Conservation (phyloP, 192 early-diverging fungal genomes). For the Coemansia sp. region DNA sequence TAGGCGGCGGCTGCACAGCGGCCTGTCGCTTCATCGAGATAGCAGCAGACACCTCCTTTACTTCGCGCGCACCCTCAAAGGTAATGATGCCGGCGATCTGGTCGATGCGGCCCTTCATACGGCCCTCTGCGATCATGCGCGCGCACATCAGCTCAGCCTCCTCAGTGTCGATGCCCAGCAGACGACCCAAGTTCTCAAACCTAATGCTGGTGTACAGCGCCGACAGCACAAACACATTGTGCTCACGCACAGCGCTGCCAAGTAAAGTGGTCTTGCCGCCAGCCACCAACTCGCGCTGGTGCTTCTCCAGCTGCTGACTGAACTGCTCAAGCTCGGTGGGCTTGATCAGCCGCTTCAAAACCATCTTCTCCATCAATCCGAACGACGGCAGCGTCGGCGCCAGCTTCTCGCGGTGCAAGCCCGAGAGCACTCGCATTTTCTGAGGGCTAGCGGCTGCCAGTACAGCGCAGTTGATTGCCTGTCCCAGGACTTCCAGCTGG, state of each 20-base stretch:
- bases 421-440: conserved; percentile 82
- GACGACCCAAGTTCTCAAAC: conserved; percentile 80
- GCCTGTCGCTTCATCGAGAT: conserved; percentile 42
- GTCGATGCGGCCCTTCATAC: conserved; percentile 89
- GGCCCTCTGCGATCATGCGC: conserved; percentile 88
- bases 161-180: conserved; percentile 75
- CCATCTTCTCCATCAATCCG: conserved; percentile 93
- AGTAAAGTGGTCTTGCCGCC: conserved; percentile 78
- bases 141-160: conserved; percentile 85
- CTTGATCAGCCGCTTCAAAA: conserved; percentile 83
- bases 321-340: conserved; percentile 81
- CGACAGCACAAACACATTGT: conserved; percentile 87
- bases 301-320: conserved; percentile 67
- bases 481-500: conserved; percentile 60
- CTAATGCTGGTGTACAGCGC: conserved; percentile 92
- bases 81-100: conserved; percentile 85
- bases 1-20: conserved; percentile 35
- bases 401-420: conserved; percentile 90
- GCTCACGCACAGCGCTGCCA: conserved; percentile 92
- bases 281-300: conserved; percentile 75
- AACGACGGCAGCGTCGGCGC: conserved; percentile 74
- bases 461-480: conserved; percentile 89
- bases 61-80: conserved; percentile 70
- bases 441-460: conserved; percentile 91
- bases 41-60: conserved; percentile 44